phyloP scores from a whole-genome alignment of 805 yeast species.

The Candida fluviatilis region DNA sequence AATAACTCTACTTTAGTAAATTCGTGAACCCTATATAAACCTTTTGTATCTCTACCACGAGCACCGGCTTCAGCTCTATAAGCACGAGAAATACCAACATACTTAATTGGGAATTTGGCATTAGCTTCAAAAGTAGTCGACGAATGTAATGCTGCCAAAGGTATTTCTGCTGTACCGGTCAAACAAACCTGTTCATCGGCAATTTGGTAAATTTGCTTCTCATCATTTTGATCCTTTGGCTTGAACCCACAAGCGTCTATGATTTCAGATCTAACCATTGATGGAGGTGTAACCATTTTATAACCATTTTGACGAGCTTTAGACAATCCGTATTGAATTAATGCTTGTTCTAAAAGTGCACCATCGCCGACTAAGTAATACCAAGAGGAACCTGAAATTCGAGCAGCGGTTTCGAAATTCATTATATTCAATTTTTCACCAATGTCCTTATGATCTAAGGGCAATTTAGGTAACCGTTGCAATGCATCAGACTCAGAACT shows the following conservation, averaged over 20 bases:
- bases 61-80: slow-evolving; percentile 98
- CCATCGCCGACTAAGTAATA: slow-evolving; percentile 82
- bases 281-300: slow-evolving; percentile 73
- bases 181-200: slow-evolving; percentile 55
- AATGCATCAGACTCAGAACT: slow-evolving; percentile 22
- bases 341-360: slow-evolving; percentile 84
- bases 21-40: slow-evolving; percentile 92
- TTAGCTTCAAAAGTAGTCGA: slow-evolving; percentile 40
- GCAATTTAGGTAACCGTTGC: slow-evolving; percentile 3
- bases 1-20: slow-evolving; percentile 93
- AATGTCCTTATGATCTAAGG: slow-evolving; percentile 66
- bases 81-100: slow-evolving; percentile 80
- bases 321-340: slow-evolving; percentile 71
- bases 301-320: slow-evolving; percentile 68
- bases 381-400: slow-evolving; percentile 82
- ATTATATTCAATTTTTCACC: slow-evolving; percentile 62
- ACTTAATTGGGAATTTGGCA: slow-evolving; percentile 47
- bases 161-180: slow-evolving; percentile 94
- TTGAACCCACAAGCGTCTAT: slow-evolving; percentile 90
- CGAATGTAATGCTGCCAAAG: slow-evolving; percentile 76
- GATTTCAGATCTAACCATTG: slow-evolving; percentile 73
- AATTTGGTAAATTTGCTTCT: slow-evolving; percentile 76
- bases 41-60: slow-evolving; percentile 87
- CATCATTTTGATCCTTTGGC: slow-evolving; percentile 85
- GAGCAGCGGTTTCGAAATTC: slow-evolving; percentile 69